Base-by-base conservation (phyloP, 495 filamentous ascomycete species). In the Penicillium pancosmium region DNA sequence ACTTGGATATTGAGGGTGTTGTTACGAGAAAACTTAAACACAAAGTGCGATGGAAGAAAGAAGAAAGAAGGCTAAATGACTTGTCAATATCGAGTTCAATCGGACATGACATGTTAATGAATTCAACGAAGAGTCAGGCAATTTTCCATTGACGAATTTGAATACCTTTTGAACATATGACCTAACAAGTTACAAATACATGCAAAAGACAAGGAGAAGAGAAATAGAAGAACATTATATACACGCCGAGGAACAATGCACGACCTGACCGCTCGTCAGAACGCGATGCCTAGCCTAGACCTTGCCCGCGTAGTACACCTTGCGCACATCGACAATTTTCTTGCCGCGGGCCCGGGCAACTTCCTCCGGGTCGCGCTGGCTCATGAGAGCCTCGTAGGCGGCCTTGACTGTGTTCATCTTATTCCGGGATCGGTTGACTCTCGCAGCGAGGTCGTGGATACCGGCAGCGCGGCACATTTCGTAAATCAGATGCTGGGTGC, bases 391-490 rank as follows among this genome's bases (percentile, higher is more conserved):
- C 68, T 92, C 65, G 68, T 89, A 89, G 31, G 89, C 84, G 13
- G 94, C 93, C 78, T 97, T 97, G 65, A 96, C 87, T 13, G 91
- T 88, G 76, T 99, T 99, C 91, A 98, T 95, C 54, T 88, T 89
- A 80, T 97, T 99, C 56, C 91, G 79, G 23, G 88, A 87, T 23
- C 91, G 83, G 46, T 84, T 84, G 44, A 95, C 89, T 36, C 82
- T 82, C 16, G 91, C 94, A 7, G 91, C 83, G 13, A 99, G 82
- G 69, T 99, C 94, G 36, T 84, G 76, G 64, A 99, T 89, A 60
- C 94, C 94, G 34, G 86, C 86, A 36, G 84, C 83, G 51, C 90
- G 86, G 64, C 88, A 90, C 78, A 99, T 93, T 71, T 97, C 92
- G 72, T 90, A 97, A 68, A 98, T 94, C 60, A 91, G 83, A 67